Evolutionary conservation across 129 eudicot genomes (phyloP).

Genomic region (Deinandra increscens): DNA sequence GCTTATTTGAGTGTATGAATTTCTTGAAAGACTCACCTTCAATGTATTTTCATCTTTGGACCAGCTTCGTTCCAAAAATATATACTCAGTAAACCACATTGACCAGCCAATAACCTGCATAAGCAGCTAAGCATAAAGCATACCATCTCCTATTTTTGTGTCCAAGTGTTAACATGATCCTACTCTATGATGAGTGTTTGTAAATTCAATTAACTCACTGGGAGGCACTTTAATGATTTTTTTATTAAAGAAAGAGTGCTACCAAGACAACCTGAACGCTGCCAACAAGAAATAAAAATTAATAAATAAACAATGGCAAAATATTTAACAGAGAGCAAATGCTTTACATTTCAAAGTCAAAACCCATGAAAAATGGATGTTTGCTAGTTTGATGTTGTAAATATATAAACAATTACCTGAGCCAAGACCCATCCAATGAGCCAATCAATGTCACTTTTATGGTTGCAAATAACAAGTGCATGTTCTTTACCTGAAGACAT

Average conservation of each 20-base stretch:
- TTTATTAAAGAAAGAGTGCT: constrained; percentile 77
- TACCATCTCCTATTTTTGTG: background rate
- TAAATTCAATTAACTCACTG: constrained; percentile 46
- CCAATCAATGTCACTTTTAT: constrained; percentile 92
- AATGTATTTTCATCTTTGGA: constrained; percentile 52
- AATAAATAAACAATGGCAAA: background rate
- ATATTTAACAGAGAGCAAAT: background rate
- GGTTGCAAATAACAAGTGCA: constrained; percentile 72
- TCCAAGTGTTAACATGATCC: background rate
- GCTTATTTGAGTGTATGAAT: background rate
- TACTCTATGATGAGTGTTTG: background rate
- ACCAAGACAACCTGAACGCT: constrained; percentile 93
- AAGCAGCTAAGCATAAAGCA: background rate
- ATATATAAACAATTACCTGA: constrained; percentile 45
- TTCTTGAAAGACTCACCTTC: constrained; percentile 34
- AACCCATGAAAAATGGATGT: constrained; percentile 7
- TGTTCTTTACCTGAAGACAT: constrained; percentile 78
- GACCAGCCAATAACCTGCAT: constrained; percentile 83
- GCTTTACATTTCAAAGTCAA: background rate
- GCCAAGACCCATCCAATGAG: constrained; percentile 96
- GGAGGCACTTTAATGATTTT: constrained; percentile 76
- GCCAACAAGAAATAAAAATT: constrained; percentile 30
- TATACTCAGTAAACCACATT: constrained; percentile 65
- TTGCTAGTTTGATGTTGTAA: background rate
- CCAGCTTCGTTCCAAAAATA: constrained; percentile 72